Percentiles rank a stretch among this genome's conserved stretches.
Conservation (phyloP, 139 green algal genomes). For the Auxenochlorella pyrenoidosa region DNA sequence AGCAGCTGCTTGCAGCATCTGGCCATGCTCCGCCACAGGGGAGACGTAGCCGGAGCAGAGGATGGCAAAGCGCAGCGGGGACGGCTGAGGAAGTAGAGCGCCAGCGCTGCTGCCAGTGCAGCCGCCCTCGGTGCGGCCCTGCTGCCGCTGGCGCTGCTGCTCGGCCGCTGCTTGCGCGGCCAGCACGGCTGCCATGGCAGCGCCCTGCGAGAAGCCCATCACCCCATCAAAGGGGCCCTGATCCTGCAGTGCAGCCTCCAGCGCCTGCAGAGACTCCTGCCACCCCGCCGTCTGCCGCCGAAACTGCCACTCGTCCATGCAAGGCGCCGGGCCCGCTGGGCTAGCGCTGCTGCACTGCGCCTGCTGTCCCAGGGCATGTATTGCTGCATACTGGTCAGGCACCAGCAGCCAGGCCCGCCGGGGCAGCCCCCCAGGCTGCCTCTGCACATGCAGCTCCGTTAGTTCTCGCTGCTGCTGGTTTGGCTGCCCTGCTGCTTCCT, state of each 20-base stretch:
- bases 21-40: constrained; percentile 13
- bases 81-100: neutral
- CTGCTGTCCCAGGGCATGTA: neutral
- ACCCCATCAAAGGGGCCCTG: constrained; percentile 83
- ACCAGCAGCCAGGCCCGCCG: constrained; percentile 31
- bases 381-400: neutral
- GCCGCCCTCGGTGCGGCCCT: neutral
- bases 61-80: constrained; percentile 40
- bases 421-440: neutral
- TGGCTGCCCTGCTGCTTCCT: neutral
- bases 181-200: constrained; percentile 55
- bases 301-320: constrained; percentile 54
- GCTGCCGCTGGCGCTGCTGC: constrained; percentile 40
- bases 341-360: neutral
- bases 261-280: constrained; percentile 44
- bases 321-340: neutral
- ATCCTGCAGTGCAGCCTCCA: constrained; percentile 52
- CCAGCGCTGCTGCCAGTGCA: neutral
- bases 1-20: neutral
- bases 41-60: constrained; percentile 48
- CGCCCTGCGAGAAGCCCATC: constrained; percentile 87
- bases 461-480: neutral
- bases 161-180: constrained; percentile 26
- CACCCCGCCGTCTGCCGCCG: constrained; percentile 74
- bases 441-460: neutral